Percentiles rank a stretch among this genome's conserved stretches.
These are phyloP conservation scores for Pyronema omphalodes DNA, from an alignment of 495 filamentous ascomycete species.

Conservation along the genomic window DNA sequence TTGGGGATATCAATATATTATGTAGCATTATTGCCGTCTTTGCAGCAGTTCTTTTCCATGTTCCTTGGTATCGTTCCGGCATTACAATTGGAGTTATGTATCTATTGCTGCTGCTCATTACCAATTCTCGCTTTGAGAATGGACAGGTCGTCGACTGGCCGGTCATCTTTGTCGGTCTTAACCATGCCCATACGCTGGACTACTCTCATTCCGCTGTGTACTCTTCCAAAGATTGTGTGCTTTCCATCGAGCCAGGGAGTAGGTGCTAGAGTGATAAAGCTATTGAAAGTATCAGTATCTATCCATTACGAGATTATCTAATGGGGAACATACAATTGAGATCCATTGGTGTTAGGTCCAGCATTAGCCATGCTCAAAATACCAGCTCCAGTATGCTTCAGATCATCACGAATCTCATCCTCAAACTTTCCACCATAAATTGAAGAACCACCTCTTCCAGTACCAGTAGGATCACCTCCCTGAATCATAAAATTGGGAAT, in stretches of 20 bases:
- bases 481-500: constrained; percentile 97
- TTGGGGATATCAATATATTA: not conserved
- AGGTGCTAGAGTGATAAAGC: constrained; percentile 80
- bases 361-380: constrained; percentile 92
- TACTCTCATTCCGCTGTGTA: constrained; percentile 65
- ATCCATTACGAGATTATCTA: not conserved
- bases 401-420: constrained; percentile 56
- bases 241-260: constrained; percentile 96
- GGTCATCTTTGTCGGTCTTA: constrained; percentile 63
- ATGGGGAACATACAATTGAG: constrained; percentile 32
- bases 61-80: too few species aligned
- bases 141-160: constrained; percentile 65
- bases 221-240: constrained; percentile 91
- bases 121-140: constrained; percentile 45
- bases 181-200: constrained; percentile 83
- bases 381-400: constrained; percentile 91
- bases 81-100: too few species aligned
- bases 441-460: constrained; percentile 70
- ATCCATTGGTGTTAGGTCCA: constrained; percentile 85
- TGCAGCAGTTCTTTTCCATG: not conserved
- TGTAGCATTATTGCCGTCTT: not conserved
- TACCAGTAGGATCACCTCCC: constrained; percentile 89
- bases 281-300: constrained; percentile 26
- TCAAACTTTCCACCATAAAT: constrained; percentile 94
- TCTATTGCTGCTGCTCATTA: not conserved